Conservation (phyloP, 2,329 filamentous ascomycete species). For the Cercospora sp. region DNA sequence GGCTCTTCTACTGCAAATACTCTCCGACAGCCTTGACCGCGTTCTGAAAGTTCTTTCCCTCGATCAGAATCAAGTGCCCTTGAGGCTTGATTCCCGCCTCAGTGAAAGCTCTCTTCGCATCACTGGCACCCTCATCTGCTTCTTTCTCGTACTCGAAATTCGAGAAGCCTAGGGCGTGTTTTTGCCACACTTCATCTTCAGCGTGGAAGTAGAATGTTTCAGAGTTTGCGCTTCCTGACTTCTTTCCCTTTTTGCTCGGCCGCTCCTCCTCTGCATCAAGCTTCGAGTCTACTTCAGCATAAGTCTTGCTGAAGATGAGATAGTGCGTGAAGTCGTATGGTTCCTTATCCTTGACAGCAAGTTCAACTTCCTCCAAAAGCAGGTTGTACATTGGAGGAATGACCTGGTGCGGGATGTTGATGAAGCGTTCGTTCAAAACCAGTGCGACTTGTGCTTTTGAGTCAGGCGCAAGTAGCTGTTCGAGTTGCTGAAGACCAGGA, state of each 20-base stretch:
- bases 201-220: slow-evolving; percentile 89
- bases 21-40: slow-evolving; percentile 75
- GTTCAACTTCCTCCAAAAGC: slow-evolving; percentile 87
- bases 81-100: slow-evolving; percentile 84
- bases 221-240: slow-evolving; percentile 49
- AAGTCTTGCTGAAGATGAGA: slow-evolving; percentile 87
- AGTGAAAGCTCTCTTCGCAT: slow-evolving; percentile 92
- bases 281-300: slow-evolving; percentile 80
- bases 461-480: slow-evolving; percentile 40
- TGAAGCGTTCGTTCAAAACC: slow-evolving; percentile 85
- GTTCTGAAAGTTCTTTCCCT: slow-evolving; percentile 70
- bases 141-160: slow-evolving; percentile 78
- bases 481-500: slow-evolving; percentile 37
- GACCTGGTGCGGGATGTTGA: slow-evolving; percentile 95
- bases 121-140: slow-evolving; percentile 72
- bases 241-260: slow-evolving; percentile 62
- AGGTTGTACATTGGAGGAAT: slow-evolving; percentile 92
- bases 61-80: slow-evolving; percentile 84
- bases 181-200: slow-evolving; percentile 86
- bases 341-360: slow-evolving; percentile 84
- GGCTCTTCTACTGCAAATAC: slow-evolving; percentile 56
- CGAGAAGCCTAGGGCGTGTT: slow-evolving; percentile 68
- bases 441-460: slow-evolving; percentile 66
- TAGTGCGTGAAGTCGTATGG: slow-evolving; percentile 94
- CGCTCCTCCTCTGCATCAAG: slow-evolving; percentile 66